Conservation (phyloP, 305 asterid genomes). For the Rubia peregrina region DNA sequence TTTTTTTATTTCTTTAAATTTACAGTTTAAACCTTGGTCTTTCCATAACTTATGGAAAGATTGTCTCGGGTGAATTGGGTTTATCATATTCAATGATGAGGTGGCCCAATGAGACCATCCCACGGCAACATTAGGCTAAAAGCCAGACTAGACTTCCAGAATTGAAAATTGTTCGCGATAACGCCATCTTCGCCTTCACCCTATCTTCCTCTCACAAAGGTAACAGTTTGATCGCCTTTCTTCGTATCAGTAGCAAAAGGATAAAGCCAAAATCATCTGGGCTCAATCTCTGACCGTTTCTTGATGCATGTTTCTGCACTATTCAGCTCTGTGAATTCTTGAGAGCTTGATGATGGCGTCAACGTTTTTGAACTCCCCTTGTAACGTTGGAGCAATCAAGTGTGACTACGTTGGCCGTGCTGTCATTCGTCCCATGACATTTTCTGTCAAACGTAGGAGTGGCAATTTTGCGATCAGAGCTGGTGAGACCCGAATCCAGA, state of each 20-base stretch:
- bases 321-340: neutral
- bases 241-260: neutral
- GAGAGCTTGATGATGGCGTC: constrained; percentile 37
- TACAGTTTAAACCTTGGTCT: no score
- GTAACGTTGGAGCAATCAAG: constrained; percentile 29
- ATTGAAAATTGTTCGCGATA: neutral
- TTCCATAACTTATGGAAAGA: no score
- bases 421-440: constrained; percentile 3
- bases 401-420: constrained; percentile 30
- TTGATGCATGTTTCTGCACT: neutral
- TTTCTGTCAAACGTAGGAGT: constrained; percentile 2
- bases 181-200: neutral
- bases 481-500: constrained; percentile 35
- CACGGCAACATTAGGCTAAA: neutral
- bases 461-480: constrained; percentile 37
- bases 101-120: constrained; percentile 13
- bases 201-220: neutral
- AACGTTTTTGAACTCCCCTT: constrained; percentile 32
- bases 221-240: neutral
- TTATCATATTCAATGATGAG: neutral
- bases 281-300: neutral
- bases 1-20: no score
- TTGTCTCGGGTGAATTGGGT: no score
- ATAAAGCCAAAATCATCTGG: neutral
- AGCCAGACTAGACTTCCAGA: neutral